These are phyloP conservation scores for Cicer cuneatum DNA, from an alignment of 306 rosid genomes.

Conservation along the genomic window DNA sequence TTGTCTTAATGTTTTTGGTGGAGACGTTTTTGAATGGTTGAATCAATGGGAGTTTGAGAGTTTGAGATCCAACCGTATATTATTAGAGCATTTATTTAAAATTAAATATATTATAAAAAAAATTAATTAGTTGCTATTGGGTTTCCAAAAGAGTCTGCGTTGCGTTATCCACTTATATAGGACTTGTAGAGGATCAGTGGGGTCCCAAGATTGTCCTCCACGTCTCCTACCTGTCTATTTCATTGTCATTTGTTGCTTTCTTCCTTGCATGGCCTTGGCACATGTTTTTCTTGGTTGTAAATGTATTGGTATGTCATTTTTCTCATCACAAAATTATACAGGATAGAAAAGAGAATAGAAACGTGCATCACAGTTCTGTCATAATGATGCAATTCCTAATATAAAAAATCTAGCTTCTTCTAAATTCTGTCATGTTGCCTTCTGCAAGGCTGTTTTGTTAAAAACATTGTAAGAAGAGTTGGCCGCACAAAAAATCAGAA, in stretches of 20 bases:
- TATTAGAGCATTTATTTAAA: no score
- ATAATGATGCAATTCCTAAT: not conserved
- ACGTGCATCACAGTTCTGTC: not conserved
- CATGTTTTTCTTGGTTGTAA: not conserved
- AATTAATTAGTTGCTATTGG: no score
- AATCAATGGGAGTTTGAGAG: no score
- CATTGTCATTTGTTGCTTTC: conserved; percentile 3
- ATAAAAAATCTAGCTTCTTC: no score
- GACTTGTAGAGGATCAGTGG: not conserved
- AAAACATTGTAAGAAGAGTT: no score
- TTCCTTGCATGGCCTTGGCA: not conserved
- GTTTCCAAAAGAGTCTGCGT: not conserved
- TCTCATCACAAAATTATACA: not conserved
- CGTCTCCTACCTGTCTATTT: conserved; percentile 6
- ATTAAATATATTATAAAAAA: no score
- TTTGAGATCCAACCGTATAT: no score
- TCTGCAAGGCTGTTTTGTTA: no score
- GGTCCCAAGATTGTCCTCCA: not conserved
- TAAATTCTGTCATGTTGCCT: no score
- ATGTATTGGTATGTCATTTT: not conserved
- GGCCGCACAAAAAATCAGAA: no score
- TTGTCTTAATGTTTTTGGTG: no score
- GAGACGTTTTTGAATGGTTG: no score
- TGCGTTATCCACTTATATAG: not conserved
- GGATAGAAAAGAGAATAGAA: not conserved